Base-by-base conservation (phyloP, 179 eudicot genomes). In the Camellia oleifera region DNA sequence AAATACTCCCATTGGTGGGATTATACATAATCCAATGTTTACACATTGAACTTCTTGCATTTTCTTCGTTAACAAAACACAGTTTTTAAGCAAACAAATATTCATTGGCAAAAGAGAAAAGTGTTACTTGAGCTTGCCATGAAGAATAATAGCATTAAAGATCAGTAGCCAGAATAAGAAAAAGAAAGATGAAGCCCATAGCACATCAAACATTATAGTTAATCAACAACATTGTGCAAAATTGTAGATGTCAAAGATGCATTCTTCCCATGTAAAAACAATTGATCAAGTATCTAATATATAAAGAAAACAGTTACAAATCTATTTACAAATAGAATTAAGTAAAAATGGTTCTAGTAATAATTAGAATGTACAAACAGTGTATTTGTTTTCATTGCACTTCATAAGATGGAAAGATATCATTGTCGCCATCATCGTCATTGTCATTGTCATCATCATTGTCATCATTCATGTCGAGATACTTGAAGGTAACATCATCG, bases 391-490 rank as follows among this genome's bases (percentile, higher is more conserved):
- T 23, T 46, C 26, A 58, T n/a, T 64, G 63, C 77, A 87, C 79
- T 82, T 87, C 80, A 84, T n/a, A 82, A 48, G 62, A 82, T 1
- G 91, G 91, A 69, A 88, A 93, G 74, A 89, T 82, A 74, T 87
- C 91, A 82, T 88, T 89, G 74, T 84, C 86, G 65, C 85, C 92
- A 77, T 91, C 87, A 52, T 87, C 88, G 40, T 32, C 40, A 32
- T 32, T 1, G 40, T 32, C 40, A 32, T 32, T 1, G 32, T 26
- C 32, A 26, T 26, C 40, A 32, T 32, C 40, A 32, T 86, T 90
- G 54, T 86, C 92, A 75, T 91, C 87, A 52, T 87, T 89, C 87
- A 86, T 80, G 84, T 91, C 91, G 10, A 88, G 84, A 76, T 84
- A 93, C 79, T 92, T 91, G 84, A 92, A 88, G 60, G 84, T 74